Percentiles rank a stretch among this genome's conserved stretches.
Conservation (phyloP, 2,329 filamentous ascomycete species). For the Cladosporium sp. region DNA sequence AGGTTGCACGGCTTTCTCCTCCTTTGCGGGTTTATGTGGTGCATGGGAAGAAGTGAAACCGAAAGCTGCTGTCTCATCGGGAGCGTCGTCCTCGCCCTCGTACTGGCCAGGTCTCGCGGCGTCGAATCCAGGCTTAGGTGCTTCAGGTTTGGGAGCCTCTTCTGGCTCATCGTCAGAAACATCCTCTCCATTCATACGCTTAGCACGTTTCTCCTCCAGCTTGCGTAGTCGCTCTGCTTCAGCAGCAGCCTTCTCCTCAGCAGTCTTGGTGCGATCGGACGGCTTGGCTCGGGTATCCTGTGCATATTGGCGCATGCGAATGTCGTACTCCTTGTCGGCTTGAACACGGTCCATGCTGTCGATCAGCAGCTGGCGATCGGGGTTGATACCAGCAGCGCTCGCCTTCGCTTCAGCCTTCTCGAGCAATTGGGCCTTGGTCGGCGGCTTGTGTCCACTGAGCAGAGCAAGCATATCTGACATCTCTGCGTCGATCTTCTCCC, state of each 20-base stretch:
- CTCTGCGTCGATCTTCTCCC: constrained; percentile 81
- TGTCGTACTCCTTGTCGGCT: constrained; percentile 85
- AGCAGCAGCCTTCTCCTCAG: constrained; percentile 78
- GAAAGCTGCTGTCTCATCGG: constrained; percentile 63
- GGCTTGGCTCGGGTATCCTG: constrained; percentile 84
- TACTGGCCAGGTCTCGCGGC: constrained; percentile 23
- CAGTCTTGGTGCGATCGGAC: constrained; percentile 85
- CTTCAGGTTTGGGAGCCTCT: constrained; percentile 30
- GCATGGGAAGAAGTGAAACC: constrained; percentile 63
- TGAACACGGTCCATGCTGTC: constrained; percentile 64
- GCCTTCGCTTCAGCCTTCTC: constrained; percentile 32
- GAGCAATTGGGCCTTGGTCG: constrained; percentile 26
- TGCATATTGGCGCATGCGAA: constrained; percentile 76
- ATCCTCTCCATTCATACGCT: constrained; percentile 85
- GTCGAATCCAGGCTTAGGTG: constrained; percentile 30
- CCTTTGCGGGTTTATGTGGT: constrained; percentile 36
- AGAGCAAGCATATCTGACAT: constrained; percentile 74
- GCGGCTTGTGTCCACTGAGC: constrained; percentile 59
- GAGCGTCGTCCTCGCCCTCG: constrained; percentile 37
- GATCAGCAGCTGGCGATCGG: constrained; percentile 63
- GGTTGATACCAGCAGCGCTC: constrained; percentile 53
- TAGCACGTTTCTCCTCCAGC: constrained; percentile 78
- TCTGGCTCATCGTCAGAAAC: constrained; percentile 64
- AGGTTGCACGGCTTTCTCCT: constrained; percentile 67
- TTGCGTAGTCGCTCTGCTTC: constrained; percentile 75